These are phyloP conservation scores for Stylosanthes scabra DNA, from an alignment of 331 rosid species.

Conservation along the genomic window DNA sequence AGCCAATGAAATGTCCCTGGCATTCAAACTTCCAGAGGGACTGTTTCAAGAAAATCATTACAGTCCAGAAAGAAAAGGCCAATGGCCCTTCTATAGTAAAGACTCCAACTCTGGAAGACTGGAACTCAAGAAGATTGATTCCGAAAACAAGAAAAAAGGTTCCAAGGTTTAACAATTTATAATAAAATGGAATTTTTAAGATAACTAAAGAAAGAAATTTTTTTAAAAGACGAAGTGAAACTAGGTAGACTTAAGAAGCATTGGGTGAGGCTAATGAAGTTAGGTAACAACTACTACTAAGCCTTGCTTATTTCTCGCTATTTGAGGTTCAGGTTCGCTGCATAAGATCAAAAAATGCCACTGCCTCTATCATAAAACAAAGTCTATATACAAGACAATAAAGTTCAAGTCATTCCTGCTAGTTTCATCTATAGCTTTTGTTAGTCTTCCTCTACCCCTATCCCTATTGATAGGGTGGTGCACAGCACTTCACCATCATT, in stretches of 20 bases:
- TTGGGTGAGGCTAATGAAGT: not conserved
- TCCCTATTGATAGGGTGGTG: not conserved
- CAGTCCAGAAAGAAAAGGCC: constrained; percentile 3
- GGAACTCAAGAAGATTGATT: not conserved
- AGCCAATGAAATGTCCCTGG: constrained; percentile 18
- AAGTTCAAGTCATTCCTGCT: not conserved
- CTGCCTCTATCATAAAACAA: not conserved
- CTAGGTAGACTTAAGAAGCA: not conserved
- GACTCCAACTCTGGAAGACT: not conserved
- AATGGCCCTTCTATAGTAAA: constrained; percentile 19
- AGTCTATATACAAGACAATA: not conserved
- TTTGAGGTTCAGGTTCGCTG: not conserved
- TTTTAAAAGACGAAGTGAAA: not conserved
- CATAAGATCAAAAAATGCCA: not conserved
- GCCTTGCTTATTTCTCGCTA: not conserved
- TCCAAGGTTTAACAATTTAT: not conserved
- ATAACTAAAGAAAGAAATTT: constrained; percentile 1
- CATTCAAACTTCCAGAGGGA: constrained; percentile 21
- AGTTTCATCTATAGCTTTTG: not conserved
- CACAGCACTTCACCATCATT: not conserved
- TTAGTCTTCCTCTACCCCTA: not conserved
- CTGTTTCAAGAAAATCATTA: not conserved
- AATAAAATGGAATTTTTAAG: not conserved
- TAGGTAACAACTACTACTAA: not conserved
- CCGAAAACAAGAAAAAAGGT: not conserved